phyloP scores from a whole-genome alignment of 192 early-diverging fungal genomes.

The Funneliformis geosporum region DNA sequence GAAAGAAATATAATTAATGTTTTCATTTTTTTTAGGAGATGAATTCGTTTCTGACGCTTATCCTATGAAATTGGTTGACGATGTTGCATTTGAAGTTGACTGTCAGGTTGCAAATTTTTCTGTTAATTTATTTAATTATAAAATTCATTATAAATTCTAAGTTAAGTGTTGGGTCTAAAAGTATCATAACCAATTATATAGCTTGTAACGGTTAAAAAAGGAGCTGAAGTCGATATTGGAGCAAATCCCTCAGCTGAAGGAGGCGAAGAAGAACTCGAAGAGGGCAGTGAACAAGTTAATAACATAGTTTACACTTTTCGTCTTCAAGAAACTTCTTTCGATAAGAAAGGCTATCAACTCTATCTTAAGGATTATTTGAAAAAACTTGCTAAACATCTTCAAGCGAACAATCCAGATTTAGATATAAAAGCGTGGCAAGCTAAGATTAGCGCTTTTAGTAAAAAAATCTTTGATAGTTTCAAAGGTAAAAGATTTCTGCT shows the following conservation, averaged over 20 bases:
- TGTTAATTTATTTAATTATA: background rate
- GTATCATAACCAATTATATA: too few species aligned
- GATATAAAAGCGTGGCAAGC: conserved; percentile 63
- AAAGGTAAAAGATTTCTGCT: conserved; percentile 48
- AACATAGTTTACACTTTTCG: conserved; percentile 83
- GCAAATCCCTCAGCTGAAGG: conserved; percentile 92
- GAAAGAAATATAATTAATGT: too few species aligned
- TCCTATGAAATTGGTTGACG: conserved; percentile 63
- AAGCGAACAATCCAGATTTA: conserved; percentile 60
- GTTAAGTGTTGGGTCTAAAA: too few species aligned
- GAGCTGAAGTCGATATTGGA: conserved; percentile 82
- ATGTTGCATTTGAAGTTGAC: conserved; percentile 75
- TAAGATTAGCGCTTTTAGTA: conserved; percentile 62
- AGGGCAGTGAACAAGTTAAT: conserved; percentile 68
- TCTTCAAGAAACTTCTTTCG: conserved; percentile 73
- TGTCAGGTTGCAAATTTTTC: conserved; percentile 54
- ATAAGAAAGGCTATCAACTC: conserved; percentile 88
- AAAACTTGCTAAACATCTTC: conserved; percentile 66
- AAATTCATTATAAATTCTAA: conserved; percentile 24
- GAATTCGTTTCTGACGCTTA: conserved; percentile 93
- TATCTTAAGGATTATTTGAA: conserved; percentile 97
- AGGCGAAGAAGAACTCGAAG: conserved; percentile 67
- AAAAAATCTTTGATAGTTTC: conserved; percentile 79
- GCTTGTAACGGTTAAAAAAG: conserved; percentile 64
- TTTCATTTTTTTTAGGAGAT: conserved; percentile 68